Evolutionary conservation across 495 filamentous ascomycete genomes (phyloP).

Genomic region (Xylaria sp.): DNA sequence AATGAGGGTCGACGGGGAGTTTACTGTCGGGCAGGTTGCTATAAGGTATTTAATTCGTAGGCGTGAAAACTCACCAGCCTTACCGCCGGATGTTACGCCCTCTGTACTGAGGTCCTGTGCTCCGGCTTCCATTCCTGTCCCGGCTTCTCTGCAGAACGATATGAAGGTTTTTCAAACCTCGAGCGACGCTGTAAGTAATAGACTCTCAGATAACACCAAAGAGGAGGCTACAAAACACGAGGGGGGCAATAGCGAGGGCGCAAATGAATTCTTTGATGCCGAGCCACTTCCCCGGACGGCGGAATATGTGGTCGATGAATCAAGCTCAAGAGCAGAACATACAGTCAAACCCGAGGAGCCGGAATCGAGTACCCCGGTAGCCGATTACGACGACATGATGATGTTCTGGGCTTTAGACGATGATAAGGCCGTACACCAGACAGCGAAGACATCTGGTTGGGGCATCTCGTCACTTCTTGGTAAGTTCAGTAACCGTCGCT

Average conservation of each 20-base stretch:
- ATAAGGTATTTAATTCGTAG: neutral
- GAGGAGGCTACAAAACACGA: neutral
- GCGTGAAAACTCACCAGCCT: no score
- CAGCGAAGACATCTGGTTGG: neutral
- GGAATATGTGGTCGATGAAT: neutral
- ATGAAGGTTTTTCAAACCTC: neutral
- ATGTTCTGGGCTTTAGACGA: neutral
- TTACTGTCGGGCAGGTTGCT: neutral
- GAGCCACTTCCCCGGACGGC: neutral
- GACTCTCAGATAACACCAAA: neutral
- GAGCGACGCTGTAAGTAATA: neutral
- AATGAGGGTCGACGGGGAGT: neutral
- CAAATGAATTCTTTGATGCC: slow-evolving; percentile 1
- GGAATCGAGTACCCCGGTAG: neutral
- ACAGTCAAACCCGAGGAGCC: neutral
- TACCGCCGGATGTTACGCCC: neutral
- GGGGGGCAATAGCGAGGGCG: neutral
- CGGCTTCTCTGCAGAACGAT: neutral
- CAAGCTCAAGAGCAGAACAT: neutral
- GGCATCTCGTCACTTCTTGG: neutral
- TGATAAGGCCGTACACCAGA: neutral
- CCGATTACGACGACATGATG: slow-evolving; percentile 5
- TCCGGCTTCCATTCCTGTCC: neutral
- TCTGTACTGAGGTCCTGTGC: neutral
- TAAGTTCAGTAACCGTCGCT: neutral